Percentiles rank a stretch among this genome's conserved stretches.
Conservation (phyloP, 805 yeast genomes). For the Starmerella ratchasimensis region DNA sequence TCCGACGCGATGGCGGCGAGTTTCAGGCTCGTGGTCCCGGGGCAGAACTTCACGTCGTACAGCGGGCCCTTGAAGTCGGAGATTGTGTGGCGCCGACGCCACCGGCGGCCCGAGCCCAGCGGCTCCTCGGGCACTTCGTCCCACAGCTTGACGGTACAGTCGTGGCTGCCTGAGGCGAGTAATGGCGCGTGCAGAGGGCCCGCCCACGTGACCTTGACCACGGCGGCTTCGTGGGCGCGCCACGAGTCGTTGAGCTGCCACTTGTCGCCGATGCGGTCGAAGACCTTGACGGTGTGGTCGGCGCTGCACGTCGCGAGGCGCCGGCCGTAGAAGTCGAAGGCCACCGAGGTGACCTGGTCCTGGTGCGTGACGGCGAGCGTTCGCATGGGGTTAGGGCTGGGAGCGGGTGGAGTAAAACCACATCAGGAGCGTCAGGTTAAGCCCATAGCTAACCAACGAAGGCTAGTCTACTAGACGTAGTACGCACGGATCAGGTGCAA, state of each 20-base stretch:
- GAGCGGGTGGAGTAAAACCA: too few species aligned
- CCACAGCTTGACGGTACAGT: slow-evolving; percentile 79
- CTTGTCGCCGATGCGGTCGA: slow-evolving; percentile 47
- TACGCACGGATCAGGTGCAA: too few species aligned
- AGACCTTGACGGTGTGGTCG: slow-evolving; percentile 85
- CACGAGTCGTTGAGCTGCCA: slow-evolving; percentile 84
- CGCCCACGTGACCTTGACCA: slow-evolving; percentile 80
- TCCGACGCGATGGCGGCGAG: slow-evolving; percentile 82
- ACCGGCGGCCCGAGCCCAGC: slow-evolving; percentile 65
- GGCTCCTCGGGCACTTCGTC: slow-evolving; percentile 75
- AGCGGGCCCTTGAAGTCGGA: slow-evolving; percentile 82
- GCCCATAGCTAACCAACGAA: too few species aligned
- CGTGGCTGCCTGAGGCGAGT: slow-evolving; percentile 79
- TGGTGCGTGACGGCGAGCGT: slow-evolving; percentile 86
- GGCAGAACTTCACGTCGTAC: slow-evolving; percentile 82
- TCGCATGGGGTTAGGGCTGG: too few species aligned
- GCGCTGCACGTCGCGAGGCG: slow-evolving; percentile 90
- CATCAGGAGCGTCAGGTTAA: too few species aligned
- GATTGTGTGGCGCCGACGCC: slow-evolving; percentile 62
- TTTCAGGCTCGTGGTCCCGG: slow-evolving; percentile 65
- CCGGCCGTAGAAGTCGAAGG: slow-evolving; percentile 80
- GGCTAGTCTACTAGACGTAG: too few species aligned
- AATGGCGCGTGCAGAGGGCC: slow-evolving; percentile 86
- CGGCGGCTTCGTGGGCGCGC: slow-evolving; percentile 88
- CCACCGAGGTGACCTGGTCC: slow-evolving; percentile 78